Conservation (phyloP, 192 early-diverging fungal genomes). For the Funneliformis geosporum region DNA sequence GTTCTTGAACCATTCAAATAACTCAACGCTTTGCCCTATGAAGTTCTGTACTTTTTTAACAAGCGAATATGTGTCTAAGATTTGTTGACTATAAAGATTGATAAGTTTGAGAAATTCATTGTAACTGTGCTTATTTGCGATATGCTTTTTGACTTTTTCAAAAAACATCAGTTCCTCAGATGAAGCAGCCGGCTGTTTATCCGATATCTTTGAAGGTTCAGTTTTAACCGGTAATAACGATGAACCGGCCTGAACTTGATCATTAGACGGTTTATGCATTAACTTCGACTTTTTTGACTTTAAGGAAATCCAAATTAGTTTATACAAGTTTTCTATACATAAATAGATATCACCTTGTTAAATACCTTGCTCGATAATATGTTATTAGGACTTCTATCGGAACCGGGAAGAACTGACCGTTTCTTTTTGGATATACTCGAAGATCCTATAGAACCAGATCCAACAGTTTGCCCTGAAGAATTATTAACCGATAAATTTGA, state of each 20-base stretch:
- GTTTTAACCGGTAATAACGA: background rate
- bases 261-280: conserved; percentile 2
- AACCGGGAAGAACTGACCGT: conserved; percentile 7
- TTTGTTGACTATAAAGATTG: conserved; percentile 92
- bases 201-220: background rate
- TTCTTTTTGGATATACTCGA: conserved; percentile 29
- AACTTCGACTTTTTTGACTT: conserved; percentile 31
- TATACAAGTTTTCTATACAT: background rate
- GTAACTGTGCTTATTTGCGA: conserved; percentile 86
- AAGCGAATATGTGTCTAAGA: conserved; percentile 81
- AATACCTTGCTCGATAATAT: conserved; percentile 14
- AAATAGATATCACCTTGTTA: background rate
- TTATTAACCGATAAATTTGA: background rate
- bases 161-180: conserved; percentile 92
- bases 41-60: conserved; percentile 87
- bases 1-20: conserved; percentile 95
- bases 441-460: background rate
- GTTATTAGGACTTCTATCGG: conserved; percentile 6
- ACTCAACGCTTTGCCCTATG: conserved; percentile 75
- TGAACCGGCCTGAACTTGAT: conserved; percentile 11
- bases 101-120: conserved; percentile 96
- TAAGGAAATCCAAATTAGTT: conserved; percentile 2
- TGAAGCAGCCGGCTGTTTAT: conserved; percentile 44
- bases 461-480: background rate
- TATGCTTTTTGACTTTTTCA: conserved; percentile 84